These are phyloP conservation scores for Xylaria palmicola DNA, from an alignment of 495 filamentous ascomycete genomes.

Conservation along the genomic window DNA sequence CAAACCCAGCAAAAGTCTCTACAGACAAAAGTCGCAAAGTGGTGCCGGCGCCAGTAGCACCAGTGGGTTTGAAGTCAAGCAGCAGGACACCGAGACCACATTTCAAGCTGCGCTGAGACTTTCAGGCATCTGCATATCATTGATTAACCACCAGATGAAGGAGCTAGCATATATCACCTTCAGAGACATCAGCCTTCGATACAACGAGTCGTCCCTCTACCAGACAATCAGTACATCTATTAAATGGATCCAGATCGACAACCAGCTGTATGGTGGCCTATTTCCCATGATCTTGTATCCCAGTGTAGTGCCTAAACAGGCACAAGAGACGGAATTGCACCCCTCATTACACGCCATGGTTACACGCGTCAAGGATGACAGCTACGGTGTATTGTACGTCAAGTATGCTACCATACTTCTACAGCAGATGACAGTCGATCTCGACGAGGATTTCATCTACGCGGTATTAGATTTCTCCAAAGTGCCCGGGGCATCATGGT, in stretches of 20 bases:
- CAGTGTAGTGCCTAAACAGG: conserved; percentile 97
- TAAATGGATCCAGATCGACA: conserved; percentile 99
- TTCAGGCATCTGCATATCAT: conserved; percentile 87
- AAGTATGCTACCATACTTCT: conserved; percentile 93
- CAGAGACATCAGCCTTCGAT: conserved; percentile 87
- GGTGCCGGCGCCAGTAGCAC: conserved; percentile 49
- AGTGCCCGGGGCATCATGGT: conserved; percentile 90
- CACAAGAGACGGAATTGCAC: conserved; percentile 94
- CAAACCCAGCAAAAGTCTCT: conserved; percentile 89
- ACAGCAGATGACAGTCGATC: conserved; percentile 97
- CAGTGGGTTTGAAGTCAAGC: conserved; percentile 87
- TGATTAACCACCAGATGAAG: conserved; percentile 87
- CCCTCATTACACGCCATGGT: conserved; percentile 90
- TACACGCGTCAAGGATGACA: conserved; percentile 95
- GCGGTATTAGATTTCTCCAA: conserved; percentile 94
- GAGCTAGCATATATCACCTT: conserved; percentile 94
- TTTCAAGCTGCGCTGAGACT: conserved; percentile 86
- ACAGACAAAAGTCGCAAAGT: conserved; percentile 75
- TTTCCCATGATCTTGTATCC: conserved; percentile 98
- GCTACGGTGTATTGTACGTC: conserved; percentile 96
- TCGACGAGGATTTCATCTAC: conserved; percentile 97
- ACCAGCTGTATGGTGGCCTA: conserved; percentile 95
- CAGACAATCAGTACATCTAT: conserved; percentile 86
- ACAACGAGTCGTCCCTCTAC: conserved; percentile 85
- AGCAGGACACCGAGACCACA: conserved; percentile 77